Evolutionary conservation across 306 rosid species (phyloP).

Genomic region (Prunus mongolica): DNA sequence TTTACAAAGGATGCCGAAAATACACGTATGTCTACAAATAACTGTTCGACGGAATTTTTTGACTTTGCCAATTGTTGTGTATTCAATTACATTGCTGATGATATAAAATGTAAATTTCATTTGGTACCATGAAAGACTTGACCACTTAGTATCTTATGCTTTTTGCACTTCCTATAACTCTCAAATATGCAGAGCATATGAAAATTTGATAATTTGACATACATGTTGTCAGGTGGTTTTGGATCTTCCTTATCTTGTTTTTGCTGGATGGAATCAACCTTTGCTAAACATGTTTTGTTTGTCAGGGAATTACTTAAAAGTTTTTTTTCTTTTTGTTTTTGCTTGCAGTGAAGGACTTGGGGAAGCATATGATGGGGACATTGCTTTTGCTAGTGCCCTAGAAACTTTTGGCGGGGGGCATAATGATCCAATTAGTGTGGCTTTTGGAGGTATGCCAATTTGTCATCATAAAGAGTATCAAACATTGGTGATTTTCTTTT

Average conservation of each 20-base stretch:
- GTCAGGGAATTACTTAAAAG: slow-evolving; percentile 18
- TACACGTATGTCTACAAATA: slow-evolving; percentile 70
- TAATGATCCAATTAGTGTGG: slow-evolving; percentile 97
- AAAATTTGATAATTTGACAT: not conserved
- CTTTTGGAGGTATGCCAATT: slow-evolving; percentile 80
- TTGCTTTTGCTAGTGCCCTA: slow-evolving; percentile 96
- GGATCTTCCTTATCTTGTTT: not conserved
- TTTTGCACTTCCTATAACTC: not conserved
- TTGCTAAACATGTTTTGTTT: slow-evolving; percentile 1
- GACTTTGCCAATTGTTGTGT: not conserved
- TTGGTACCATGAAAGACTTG: not conserved
- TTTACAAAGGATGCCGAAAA: slow-evolving; percentile 97
- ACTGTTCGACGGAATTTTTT: not conserved
- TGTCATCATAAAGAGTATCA: not conserved
- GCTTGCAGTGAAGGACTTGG: slow-evolving; percentile 90
- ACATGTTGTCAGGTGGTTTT: not conserved
- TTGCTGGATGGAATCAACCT: not conserved
- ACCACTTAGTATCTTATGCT: not conserved
- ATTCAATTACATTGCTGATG: not conserved
- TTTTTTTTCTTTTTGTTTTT: slow-evolving; percentile 9
- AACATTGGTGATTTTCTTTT: not conserved
- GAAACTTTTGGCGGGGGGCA: slow-evolving; percentile 99
- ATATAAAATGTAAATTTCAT: not conserved
- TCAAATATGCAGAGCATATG: not conserved
- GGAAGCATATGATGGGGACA: slow-evolving; percentile 97